These are phyloP conservation scores for Athelia sp. DNA, from an alignment of 1,284 basidiomycete species.

Conservation along the genomic window DNA sequence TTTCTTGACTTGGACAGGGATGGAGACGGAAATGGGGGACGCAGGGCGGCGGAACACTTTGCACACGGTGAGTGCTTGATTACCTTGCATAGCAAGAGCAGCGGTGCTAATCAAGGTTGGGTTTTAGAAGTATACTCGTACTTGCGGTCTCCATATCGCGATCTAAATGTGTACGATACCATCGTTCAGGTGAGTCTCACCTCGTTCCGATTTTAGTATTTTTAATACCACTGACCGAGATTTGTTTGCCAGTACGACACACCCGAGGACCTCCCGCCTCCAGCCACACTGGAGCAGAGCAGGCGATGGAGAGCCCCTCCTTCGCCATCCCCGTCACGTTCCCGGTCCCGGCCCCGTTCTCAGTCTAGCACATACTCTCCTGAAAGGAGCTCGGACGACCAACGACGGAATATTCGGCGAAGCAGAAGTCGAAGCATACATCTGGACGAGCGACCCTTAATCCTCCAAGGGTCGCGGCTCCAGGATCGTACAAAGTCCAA, in stretches of 20 bases:
- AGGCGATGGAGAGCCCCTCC: conserved; percentile 33
- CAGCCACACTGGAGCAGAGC: conserved; percentile 23
- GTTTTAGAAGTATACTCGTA: conserved; percentile 77
- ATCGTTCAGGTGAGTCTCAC: conserved; percentile 63
- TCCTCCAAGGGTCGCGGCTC: no score
- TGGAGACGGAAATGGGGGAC: conserved; percentile 42
- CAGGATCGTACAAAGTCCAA: background rate
- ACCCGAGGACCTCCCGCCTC: conserved; percentile 30
- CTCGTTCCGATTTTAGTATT: background rate
- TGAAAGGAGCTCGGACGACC: background rate
- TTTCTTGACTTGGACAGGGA: conserved; percentile 79
- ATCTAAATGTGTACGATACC: conserved; percentile 74
- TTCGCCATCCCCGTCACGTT: conserved; percentile 18
- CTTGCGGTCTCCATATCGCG: conserved; percentile 79
- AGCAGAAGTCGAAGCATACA: background rate
- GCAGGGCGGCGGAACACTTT: conserved; percentile 81
- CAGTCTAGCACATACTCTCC: conserved; percentile 7
- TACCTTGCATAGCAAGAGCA: conserved; percentile 2
- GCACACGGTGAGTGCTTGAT: conserved; percentile 61
- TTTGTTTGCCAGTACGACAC: conserved; percentile 62
- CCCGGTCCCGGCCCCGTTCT: conserved; percentile 14
- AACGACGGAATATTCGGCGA: background rate
- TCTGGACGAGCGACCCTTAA: background rate
- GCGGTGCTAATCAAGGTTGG: background rate
- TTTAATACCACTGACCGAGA: background rate